Evolutionary conservation across 331 rosid species (phyloP).

Genomic region (Malus hybrid): DNA sequence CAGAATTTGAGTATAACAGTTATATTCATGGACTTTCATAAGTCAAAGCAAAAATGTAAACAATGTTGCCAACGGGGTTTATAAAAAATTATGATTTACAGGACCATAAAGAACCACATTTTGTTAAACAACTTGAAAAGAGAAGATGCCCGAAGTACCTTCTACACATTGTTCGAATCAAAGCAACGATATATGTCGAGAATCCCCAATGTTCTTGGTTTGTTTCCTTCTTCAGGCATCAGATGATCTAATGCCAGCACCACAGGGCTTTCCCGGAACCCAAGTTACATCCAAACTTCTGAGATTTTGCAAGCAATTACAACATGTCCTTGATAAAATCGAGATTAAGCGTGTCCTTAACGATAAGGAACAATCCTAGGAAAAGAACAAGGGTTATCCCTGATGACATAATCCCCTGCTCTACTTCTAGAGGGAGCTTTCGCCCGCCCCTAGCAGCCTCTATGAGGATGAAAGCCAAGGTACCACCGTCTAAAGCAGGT

Average conservation of each 20-base stretch:
- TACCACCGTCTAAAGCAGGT: conserved; percentile 92
- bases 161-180: conserved; percentile 13
- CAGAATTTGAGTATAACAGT: neutral
- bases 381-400: conserved; percentile 75
- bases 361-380: conserved; percentile 70
- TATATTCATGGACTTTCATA: neutral
- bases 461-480: conserved; percentile 75
- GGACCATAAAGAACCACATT: conserved; percentile 3
- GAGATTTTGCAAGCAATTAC: conserved; percentile 27
- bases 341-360: conserved; percentile 85
- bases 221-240: conserved; percentile 14
- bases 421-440: conserved; percentile 80
- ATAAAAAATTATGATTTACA: conserved; percentile 12
- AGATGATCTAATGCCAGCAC: conserved; percentile 13
- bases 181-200: conserved; percentile 26
- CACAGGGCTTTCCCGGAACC: conserved; percentile 16
- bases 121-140: conserved; percentile 6
- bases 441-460: conserved; percentile 96
- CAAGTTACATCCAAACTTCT: conserved; percentile 8
- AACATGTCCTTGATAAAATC: conserved; percentile 69
- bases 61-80: conserved; percentile 1
- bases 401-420: conserved; percentile 85
- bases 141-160: conserved; percentile 16
- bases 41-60: neutral
- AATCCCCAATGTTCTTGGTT: conserved; percentile 19